Evolutionary conservation across 2,329 filamentous ascomycete species (phyloP).

Genomic region (Esteya vermicola): DNA sequence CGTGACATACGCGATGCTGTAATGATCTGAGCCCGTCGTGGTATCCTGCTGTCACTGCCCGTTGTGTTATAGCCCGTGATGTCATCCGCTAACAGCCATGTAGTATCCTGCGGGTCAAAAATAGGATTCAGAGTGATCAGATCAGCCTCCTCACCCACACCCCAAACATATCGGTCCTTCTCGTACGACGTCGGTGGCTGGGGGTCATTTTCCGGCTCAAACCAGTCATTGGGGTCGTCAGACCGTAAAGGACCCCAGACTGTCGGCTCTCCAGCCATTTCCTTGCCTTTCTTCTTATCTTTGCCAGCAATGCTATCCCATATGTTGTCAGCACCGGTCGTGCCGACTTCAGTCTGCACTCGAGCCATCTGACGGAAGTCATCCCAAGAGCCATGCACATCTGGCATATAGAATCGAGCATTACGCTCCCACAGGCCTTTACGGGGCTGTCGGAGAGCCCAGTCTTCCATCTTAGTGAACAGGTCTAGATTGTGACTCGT

Average conservation of each 20-base stretch:
- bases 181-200: conserved; percentile 58
- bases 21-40: conserved; percentile 76
- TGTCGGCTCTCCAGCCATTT: conserved; percentile 34
- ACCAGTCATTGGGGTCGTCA: conserved; percentile 51
- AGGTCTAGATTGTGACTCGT: conserved; percentile 75
- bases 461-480: conserved; percentile 53
- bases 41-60: conserved; percentile 33
- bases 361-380: conserved; percentile 67
- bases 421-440: conserved; percentile 75
- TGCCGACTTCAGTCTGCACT: conserved; percentile 59
- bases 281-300: conserved; percentile 11
- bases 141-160: conserved; percentile 80
- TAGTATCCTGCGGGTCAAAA: conserved; percentile 78
- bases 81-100: conserved; percentile 68
- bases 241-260: conserved; percentile 79
- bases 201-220: conserved; percentile 59
- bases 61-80: conserved; percentile 71
- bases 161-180: conserved; percentile 73
- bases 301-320: conserved; percentile 40
- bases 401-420: conserved; percentile 62
- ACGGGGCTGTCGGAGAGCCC: conserved; percentile 59
- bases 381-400: conserved; percentile 63
- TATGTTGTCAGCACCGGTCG: conserved; percentile 49
- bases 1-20: conserved; percentile 74
- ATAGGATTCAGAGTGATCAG: conserved; percentile 85